Conservation (phyloP, 2,329 filamentous ascomycete genomes). For the Venturia aucupariae region DNA sequence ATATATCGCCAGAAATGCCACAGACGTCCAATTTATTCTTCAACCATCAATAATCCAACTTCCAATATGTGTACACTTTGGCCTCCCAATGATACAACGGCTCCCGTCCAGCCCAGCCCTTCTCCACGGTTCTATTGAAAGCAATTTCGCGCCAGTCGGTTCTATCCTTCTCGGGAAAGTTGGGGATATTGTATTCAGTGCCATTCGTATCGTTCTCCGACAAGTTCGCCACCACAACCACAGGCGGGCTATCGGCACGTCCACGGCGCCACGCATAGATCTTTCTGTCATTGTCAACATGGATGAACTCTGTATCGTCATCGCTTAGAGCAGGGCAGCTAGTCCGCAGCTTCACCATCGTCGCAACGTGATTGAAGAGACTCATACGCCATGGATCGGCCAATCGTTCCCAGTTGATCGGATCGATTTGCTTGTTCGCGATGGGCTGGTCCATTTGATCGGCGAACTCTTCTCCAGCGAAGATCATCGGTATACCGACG, state of each 20-base stretch:
- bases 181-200: not conserved
- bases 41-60: not conserved
- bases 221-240: not conserved
- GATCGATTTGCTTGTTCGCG: not conserved
- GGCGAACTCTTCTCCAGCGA: not conserved
- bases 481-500: not conserved
- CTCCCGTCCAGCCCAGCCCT: not conserved
- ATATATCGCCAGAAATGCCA: not conserved
- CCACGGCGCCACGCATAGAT: not conserved
- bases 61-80: not conserved
- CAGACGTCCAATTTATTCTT: not conserved
- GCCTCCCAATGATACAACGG: slow-evolving; percentile 1
- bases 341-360: not conserved
- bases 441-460: not conserved
- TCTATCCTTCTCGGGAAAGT: not conserved
- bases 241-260: not conserved
- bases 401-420: not conserved
- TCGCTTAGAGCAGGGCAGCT: not conserved
- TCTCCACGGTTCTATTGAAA: not conserved
- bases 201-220: not conserved
- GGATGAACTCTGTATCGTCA: not conserved
- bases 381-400: not conserved
- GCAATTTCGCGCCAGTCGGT: not conserved
- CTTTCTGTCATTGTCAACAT: not conserved
- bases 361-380: not conserved